Base-by-base conservation (phyloP, 2,329 filamentous ascomycete genomes). In the Emergomyces africanus region DNA sequence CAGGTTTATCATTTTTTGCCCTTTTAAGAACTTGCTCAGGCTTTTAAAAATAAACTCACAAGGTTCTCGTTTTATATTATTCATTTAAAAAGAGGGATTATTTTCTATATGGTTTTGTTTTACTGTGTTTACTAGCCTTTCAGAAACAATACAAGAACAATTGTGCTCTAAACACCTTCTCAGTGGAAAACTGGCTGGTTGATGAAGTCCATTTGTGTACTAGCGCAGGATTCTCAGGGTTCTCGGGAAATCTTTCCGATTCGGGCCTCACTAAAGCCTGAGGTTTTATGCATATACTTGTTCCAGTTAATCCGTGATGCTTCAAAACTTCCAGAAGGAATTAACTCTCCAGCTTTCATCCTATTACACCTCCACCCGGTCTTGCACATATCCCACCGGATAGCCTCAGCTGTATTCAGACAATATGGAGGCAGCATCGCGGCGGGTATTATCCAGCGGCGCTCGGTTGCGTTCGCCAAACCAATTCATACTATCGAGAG, bases 371-470 rank as follows among this genome's bases (percentile, higher is more conserved):
- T 53, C 50, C 33, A 30, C 8, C n/a, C 33, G 12, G 8, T 35
- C 10, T n/a, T 23, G 30, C 50, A 50, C 6, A 50, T 50, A 50
- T 12, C 28, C 48, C 28, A 20, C 28, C 14, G 28, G 28, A 30
- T 50, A 33, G n/a, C 9, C 6, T 33, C 48, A 50, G 48, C 48
- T 33, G 28, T 50, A 50, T 33, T 3, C 48, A 15, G 50, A 8
- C 50, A 55, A 15, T 28, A 75, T 75, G 73, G 72, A 74, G 65
- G 66, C 69, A 59, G 66, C 68, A 62, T 70, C 70, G 61, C 69
- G 69, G 62, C 70, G 71, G 41, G 49, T 64, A 28, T 35, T 61
- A 63, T 65, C 69, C 15, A 65, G 66, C 60, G 68, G 69, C 64
- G 67, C 73, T 41, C 64, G 74, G 55, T 67, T 66, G 62, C 65